Conservation (phyloP, 2,329 filamentous ascomycete genomes). For the Xylariaceae sp. region DNA sequence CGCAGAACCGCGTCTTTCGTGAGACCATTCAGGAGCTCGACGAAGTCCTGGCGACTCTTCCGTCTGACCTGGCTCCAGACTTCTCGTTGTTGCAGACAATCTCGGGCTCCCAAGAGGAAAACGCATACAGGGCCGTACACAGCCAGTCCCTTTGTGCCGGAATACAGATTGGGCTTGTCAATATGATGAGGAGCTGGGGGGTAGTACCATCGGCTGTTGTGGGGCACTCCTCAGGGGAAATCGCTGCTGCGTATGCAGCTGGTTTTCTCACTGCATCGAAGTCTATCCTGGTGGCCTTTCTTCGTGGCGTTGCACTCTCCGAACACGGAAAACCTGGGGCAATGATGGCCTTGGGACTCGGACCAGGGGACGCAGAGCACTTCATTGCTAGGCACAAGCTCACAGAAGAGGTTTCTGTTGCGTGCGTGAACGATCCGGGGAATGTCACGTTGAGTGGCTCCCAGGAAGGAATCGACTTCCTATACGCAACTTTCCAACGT, state of each 20-base stretch:
- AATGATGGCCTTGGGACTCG: slow-evolving; percentile 12
- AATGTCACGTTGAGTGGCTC: slow-evolving; percentile 1
- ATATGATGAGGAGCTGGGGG: slow-evolving; percentile 6
- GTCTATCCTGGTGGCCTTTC: slow-evolving; percentile 10
- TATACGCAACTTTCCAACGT: background rate
- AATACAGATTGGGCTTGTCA: slow-evolving; percentile 10
- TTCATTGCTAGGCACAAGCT: background rate
- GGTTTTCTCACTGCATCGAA: slow-evolving; percentile 14
- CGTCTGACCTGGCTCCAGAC: background rate
- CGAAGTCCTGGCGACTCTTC: slow-evolving; percentile 1
- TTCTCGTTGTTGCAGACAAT: slow-evolving; percentile 11
- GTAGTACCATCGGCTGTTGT: slow-evolving; percentile 6
- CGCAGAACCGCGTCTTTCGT: slow-evolving; percentile 8
- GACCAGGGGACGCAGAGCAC: background rate
- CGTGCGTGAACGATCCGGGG: slow-evolving; percentile 4
- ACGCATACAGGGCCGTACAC: background rate
- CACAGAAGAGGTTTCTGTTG: slow-evolving; percentile 1
- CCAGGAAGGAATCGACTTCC: background rate
- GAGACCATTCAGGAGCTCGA: slow-evolving; percentile 11
- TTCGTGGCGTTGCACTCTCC: slow-evolving; percentile 4
- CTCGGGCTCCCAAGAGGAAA: background rate
- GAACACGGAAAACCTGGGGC: slow-evolving; percentile 1
- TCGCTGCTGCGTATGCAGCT: slow-evolving; percentile 33
- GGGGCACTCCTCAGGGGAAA: slow-evolving; percentile 27
- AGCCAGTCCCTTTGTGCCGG: slow-evolving; percentile 9